Evolutionary conservation across 2,329 filamentous ascomycete species (phyloP).

Genomic region (Colletotrichum tabaci): DNA sequence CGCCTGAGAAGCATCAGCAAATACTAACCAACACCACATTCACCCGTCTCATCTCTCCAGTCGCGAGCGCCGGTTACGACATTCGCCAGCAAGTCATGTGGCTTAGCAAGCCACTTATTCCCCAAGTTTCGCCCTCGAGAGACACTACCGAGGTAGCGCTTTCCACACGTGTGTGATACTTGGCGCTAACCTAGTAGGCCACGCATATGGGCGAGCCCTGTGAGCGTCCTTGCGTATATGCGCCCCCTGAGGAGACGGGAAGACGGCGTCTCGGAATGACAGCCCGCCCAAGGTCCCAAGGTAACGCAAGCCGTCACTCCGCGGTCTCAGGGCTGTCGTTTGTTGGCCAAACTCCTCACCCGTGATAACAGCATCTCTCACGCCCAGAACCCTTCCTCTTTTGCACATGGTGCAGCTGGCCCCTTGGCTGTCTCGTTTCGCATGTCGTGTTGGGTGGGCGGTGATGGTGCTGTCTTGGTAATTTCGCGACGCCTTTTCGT

Average conservation of each 20-base stretch:
- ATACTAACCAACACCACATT: background rate
- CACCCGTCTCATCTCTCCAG: background rate
- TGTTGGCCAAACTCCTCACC: background rate
- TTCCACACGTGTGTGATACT: conserved; percentile 36
- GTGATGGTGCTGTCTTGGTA: conserved; percentile 29
- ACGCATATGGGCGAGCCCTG: conserved; percentile 23
- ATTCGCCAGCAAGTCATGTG: conserved; percentile 21
- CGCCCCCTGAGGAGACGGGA: conserved; percentile 6
- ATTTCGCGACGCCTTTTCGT: conserved; percentile 32
- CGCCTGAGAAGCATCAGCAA: background rate
- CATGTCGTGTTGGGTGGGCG: background rate
- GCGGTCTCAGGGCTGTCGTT: background rate
- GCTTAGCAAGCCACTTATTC: conserved; percentile 37
- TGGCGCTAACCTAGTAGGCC: conserved; percentile 36
- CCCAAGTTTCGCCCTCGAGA: conserved; percentile 31
- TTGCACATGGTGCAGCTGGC: background rate
- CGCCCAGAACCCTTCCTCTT: background rate
- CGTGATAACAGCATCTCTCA: background rate
- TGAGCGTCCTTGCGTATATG: conserved; percentile 20
- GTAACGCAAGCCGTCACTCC: background rate
- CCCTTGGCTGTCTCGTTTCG: conserved; percentile 8
- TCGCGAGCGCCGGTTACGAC: conserved; percentile 3
- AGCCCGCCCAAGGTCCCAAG: conserved; percentile 2
- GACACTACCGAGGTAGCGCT: conserved; percentile 29
- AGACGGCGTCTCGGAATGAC: conserved; percentile 17